Evolutionary conservation across 495 filamentous ascomycete species (phyloP).

Genomic region (Trichoderma reesei): DNA sequence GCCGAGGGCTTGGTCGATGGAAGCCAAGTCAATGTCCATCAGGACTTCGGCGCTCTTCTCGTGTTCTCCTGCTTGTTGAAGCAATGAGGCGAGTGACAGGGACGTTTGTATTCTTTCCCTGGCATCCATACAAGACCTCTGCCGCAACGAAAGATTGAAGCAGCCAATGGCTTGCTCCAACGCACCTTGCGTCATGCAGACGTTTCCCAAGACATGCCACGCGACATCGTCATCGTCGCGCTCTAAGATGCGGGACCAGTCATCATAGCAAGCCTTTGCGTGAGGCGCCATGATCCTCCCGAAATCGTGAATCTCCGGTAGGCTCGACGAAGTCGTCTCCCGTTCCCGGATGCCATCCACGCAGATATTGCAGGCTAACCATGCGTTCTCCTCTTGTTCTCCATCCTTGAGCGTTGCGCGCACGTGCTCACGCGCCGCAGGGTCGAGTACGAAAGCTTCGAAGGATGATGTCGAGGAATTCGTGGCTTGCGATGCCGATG

Average conservation of each 20-base stretch:
- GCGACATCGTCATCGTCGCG: not conserved
- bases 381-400: not conserved
- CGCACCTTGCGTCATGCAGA: slow-evolving; percentile 13
- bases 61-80: not conserved
- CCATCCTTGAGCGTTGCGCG: slow-evolving; percentile 2
- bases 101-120: slow-evolving; percentile 3
- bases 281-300: slow-evolving; percentile 11
- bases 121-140: not conserved
- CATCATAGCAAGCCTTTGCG: slow-evolving; percentile 10
- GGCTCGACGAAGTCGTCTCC: not conserved
- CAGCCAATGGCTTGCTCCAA: slow-evolving; percentile 10
- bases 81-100: slow-evolving; percentile 9
- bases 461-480: not conserved
- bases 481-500: not conserved
- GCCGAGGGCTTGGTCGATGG: not conserved
- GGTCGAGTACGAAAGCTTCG: slow-evolving; percentile 8
- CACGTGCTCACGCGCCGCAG: not conserved
- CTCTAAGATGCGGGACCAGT: not conserved
- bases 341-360: slow-evolving; percentile 9
- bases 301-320: slow-evolving; percentile 7
- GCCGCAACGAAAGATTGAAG: slow-evolving; percentile 9
- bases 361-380: slow-evolving; percentile 9
- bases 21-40: not conserved
- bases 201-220: slow-evolving; percentile 12
- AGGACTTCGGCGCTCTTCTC: not conserved